Conservation (phyloP, 1,284 basidiomycete species). For the Mrakiaceae sp. region DNA sequence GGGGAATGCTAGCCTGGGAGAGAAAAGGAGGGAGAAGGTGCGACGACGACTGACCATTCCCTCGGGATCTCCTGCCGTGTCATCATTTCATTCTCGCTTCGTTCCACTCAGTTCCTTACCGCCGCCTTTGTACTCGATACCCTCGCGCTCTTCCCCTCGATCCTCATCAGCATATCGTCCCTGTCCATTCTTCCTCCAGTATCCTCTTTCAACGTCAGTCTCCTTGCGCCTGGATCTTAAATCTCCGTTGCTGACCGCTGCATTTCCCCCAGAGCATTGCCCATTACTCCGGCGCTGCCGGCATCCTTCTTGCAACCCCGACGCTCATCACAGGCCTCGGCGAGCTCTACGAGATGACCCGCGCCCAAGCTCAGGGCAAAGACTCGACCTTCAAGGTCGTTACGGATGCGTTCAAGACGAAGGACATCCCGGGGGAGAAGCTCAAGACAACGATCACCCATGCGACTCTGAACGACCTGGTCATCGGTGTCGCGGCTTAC, state of each 20-base stretch:
- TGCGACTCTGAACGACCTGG: constrained; percentile 27
- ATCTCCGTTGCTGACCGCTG: constrained; percentile 18
- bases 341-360: constrained; percentile 27
- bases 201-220: neutral
- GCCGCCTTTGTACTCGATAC: constrained; percentile 23
- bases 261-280: constrained; percentile 22
- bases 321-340: constrained; percentile 26
- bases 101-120: constrained; percentile 22
- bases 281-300: constrained; percentile 26
- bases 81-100: neutral
- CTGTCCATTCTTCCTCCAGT: constrained; percentile 4
- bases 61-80: neutral
- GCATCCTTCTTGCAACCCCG: constrained; percentile 24
- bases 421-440: constrained; percentile 25
- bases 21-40: too few species aligned
- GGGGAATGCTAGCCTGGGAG: too few species aligned
- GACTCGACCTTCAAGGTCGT: constrained; percentile 21
- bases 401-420: constrained; percentile 22
- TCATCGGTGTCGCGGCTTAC: constrained; percentile 25
- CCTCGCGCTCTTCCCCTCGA: constrained; percentile 22
- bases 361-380: constrained; percentile 23
- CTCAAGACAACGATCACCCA: constrained; percentile 29
- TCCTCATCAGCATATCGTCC: constrained; percentile 17
- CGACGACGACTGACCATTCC: too few species aligned
- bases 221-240: neutral